phyloP scores from a whole-genome alignment of 176 grass and related monocot genomes.

The Triticum urartu region DNA sequence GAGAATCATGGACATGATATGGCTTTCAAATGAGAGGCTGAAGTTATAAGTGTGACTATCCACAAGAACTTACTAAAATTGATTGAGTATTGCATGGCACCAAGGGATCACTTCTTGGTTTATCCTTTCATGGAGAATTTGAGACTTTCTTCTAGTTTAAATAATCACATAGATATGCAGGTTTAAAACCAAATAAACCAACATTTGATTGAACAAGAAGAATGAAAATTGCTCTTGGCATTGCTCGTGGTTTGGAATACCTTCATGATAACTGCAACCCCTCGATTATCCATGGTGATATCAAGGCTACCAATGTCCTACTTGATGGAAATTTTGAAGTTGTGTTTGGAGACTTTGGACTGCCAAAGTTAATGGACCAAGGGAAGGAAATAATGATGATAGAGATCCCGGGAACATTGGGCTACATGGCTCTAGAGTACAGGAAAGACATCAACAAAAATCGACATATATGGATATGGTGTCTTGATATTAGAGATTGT shows the following conservation, averaged over 20 bases:
- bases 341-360: slow-evolving; percentile 64
- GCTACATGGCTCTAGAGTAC: slow-evolving; percentile 82
- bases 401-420: slow-evolving; percentile 49
- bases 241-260: slow-evolving; percentile 68
- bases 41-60: slow-evolving; percentile 80
- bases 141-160: slow-evolving; percentile 59
- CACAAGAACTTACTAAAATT: slow-evolving; percentile 84
- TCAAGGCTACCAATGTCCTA: slow-evolving; percentile 68
- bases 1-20: slow-evolving; percentile 45
- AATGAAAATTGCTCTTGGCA: slow-evolving; percentile 46
- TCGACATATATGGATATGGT: slow-evolving; percentile 76
- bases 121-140: slow-evolving; percentile 89
- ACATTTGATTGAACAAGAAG: slow-evolving; percentile 52
- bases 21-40: slow-evolving; percentile 69
- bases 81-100: slow-evolving; percentile 66
- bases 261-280: slow-evolving; percentile 81
- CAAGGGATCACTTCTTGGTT: slow-evolving; percentile 58
- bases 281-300: slow-evolving; percentile 73
- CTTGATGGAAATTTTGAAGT: slow-evolving; percentile 63
- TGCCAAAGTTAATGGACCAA: slow-evolving; percentile 55
- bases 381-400: slow-evolving; percentile 60
- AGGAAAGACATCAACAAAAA: slow-evolving; percentile 66
- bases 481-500: slow-evolving; percentile 62
- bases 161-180: slow-evolving; percentile 37
- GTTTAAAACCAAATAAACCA: slow-evolving; percentile 52